Conservation (phyloP, 2,329 filamentous ascomycete genomes). For the Penicillium sp. region DNA sequence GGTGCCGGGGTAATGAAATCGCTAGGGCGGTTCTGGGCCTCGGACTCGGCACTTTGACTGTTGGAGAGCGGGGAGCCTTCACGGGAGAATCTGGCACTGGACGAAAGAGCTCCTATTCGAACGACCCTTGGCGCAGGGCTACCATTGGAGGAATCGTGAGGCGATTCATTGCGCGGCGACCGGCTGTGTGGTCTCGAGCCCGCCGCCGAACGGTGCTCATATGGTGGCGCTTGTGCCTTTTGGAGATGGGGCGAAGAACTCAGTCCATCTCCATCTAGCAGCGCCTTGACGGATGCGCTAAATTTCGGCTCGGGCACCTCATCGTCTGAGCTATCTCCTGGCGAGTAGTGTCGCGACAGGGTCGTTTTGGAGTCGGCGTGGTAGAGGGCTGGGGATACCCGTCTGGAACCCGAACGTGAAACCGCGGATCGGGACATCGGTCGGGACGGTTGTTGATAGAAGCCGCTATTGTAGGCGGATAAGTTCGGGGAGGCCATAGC, state of each 20-base stretch:
- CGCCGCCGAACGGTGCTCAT: conserved; percentile 26
- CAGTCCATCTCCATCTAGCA: conserved; percentile 59
- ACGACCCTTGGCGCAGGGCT: too few relatives aligned
- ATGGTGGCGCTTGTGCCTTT: conserved; percentile 23
- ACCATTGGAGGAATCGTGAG: conserved; percentile 38
- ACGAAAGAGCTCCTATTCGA: conserved; percentile 37
- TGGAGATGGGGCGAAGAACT: conserved; percentile 49
- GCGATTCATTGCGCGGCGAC: conserved; percentile 36
- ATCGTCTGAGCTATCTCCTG: conserved; percentile 89
- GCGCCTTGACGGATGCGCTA: conserved; percentile 84
- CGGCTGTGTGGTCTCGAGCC: conserved; percentile 32
- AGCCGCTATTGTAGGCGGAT: conserved; percentile 35
- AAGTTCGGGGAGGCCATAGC: conserved; percentile 41
- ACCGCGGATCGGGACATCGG: conserved; percentile 39
- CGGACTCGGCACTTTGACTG: conserved; percentile 31
- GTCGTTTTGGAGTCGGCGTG: conserved; percentile 20
- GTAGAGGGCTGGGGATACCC: conserved; percentile 32
- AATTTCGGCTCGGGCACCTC: conserved; percentile 89
- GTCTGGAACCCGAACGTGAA: conserved; percentile 35
- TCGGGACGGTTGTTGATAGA: conserved; percentile 37
- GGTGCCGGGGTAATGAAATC: conserved; percentile 50
- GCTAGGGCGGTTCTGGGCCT: conserved; percentile 26
- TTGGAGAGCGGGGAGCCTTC: conserved; percentile 42
- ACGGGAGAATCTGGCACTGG: conserved; percentile 32
- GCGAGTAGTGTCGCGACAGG: conserved; percentile 35